Conservation (phyloP, 202 grass and related monocot species). For the Zoysia matrella region DNA sequence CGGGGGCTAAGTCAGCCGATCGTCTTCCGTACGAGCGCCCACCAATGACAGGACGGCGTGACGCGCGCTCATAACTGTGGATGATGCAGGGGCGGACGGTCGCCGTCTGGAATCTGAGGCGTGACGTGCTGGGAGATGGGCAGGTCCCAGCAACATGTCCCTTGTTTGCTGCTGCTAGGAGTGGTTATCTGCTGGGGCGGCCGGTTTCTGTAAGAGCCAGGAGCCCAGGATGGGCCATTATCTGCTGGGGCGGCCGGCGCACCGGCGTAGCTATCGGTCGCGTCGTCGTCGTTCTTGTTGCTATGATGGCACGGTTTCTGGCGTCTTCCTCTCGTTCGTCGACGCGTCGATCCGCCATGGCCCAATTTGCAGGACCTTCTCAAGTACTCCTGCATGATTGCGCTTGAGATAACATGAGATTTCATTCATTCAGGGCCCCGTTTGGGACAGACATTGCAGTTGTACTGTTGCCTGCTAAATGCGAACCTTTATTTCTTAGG, state of each 20-base stretch:
- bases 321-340: not conserved
- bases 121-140: not conserved
- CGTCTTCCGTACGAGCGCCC: too few species aligned
- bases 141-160: not conserved
- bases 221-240: not conserved
- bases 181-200: too few species aligned
- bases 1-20: too few species aligned
- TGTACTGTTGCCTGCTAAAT: not conserved
- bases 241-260: not conserved
- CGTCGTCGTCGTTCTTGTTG: not conserved
- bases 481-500: not conserved
- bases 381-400: not conserved
- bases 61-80: not conserved
- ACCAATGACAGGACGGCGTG: not conserved
- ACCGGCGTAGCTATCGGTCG: not conserved
- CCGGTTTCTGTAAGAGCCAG: not conserved
- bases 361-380: too few species aligned
- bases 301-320: slow-evolving; percentile 7
- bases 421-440: not conserved
- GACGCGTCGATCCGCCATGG: not conserved
- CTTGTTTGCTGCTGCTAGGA: not conserved
- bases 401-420: not conserved
- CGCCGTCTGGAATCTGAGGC: not conserved
- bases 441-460: not conserved
- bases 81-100: not conserved